Base-by-base conservation (phyloP, 306 rosid species). In the Prunus armeniaca region DNA sequence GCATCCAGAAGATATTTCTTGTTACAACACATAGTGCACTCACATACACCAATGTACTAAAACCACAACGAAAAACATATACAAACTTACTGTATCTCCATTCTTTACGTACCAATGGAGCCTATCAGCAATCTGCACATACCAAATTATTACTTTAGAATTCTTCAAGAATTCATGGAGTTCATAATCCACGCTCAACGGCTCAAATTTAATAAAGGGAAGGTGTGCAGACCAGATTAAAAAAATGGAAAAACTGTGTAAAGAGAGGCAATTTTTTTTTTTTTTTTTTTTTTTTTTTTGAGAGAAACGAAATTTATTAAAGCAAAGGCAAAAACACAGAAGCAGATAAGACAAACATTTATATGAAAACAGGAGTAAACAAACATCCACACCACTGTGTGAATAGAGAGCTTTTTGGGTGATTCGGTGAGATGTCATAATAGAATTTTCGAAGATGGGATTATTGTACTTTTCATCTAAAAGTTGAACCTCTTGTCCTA, bases 51-150 rank as follows among this genome's bases (percentile, higher is more conserved):
- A 5, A 28, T 34, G 47, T 13, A 71, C 20, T 71, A 34, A n/a
- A n/a, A 56, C 34, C n/a, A 24, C 20, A 14, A 27, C 55, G 1
- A 49, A 3, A 27, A 24, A 56, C 34, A 76, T 11, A 50, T 11
- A 30, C 78, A 76, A 38, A 66, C 91, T 80, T 87, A 92, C 99
- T 79, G 67, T 92, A 83, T 95, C 97, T 61, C 85, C 96, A 79
- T 81, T 80, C 82, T 87, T 81, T 68, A 78, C 88, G 78, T 92
- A 92, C 84, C 92, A 88, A 67, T 88, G 97, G 64, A 92, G 91
- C 83, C 77, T 92, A 71, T 88, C 88, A 70, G 87, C 92, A 82
- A 95, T 90, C 99, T 95, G 97, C 88, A 86, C 15, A 79, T 25
- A 22, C 52, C 76, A 77, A 82, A 64, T 45, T 52, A 84, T 9